Percentiles rank a stretch among this genome's conserved stretches.
phyloP scores from a whole-genome alignment of 352 stramenopile species.

The Peronospora destructor region DNA sequence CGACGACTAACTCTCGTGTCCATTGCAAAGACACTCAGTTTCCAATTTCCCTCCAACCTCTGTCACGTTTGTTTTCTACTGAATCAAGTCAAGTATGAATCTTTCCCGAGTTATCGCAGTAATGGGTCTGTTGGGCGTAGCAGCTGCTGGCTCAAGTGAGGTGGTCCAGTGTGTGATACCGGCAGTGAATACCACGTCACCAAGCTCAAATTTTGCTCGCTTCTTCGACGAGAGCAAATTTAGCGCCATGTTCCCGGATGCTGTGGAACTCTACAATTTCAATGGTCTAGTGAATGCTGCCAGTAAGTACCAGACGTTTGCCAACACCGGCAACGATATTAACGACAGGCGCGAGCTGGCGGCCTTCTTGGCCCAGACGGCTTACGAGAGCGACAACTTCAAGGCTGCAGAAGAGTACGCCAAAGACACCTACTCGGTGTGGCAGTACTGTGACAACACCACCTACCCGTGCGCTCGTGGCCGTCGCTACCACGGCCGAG shows the following conservation, averaged over 20 bases:
- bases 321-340: constrained; percentile 35
- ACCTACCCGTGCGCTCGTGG: constrained; percentile 27
- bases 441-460: constrained; percentile 41
- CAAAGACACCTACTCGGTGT: constrained; percentile 28
- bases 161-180: constrained; percentile 12
- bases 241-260: constrained; percentile 30
- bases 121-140: constrained; percentile 14
- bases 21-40: constrained; percentile 8
- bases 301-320: constrained; percentile 38
- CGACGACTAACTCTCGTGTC: no score
- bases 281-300: constrained; percentile 32
- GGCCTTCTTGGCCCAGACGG: constrained; percentile 39
- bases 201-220: constrained; percentile 20
- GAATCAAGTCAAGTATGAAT: constrained; percentile 16
- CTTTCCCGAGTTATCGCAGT: constrained; percentile 12
- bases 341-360: constrained; percentile 40
- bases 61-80: not conserved
- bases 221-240: constrained; percentile 39
- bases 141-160: constrained; percentile 11
- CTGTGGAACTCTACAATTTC: constrained; percentile 38
- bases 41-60: constrained; percentile 9
- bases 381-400: constrained; percentile 41
- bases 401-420: constrained; percentile 39
- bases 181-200: not conserved
- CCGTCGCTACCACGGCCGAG: constrained; percentile 45